Evolutionary conservation across 225 moss, liverwort and hornwort genomes (phyloP).

Genomic region (Sphagnum contortum): DNA sequence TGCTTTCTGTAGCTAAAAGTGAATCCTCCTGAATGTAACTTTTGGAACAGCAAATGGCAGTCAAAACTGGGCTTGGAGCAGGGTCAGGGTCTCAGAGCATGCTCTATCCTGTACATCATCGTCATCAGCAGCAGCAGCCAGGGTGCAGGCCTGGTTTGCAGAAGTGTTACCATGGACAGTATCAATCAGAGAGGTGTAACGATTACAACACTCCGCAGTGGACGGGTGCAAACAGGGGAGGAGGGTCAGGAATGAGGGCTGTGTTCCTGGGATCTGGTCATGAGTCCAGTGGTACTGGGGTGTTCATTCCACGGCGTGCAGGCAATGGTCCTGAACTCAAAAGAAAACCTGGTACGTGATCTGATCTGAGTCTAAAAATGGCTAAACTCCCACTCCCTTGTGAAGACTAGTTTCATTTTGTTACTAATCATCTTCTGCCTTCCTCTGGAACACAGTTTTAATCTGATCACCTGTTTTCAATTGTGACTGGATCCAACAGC

Average conservation of each 20-base stretch:
- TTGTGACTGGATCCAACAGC: conserved; percentile 10
- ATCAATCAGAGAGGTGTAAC: conserved; percentile 19
- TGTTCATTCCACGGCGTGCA: conserved; percentile 68
- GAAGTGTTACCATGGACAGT: conserved; percentile 14
- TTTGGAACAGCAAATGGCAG: conserved; percentile 28
- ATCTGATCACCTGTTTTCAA: not conserved
- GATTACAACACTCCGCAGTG: conserved; percentile 33
- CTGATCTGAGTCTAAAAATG: not conserved
- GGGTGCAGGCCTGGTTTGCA: conserved; percentile 12
- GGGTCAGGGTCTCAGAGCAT: conserved; percentile 14
- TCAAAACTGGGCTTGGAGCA: conserved; percentile 15
- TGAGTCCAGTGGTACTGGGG: conserved; percentile 78
- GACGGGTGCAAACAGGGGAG: conserved; percentile 29
- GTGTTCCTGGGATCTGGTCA: conserved; percentile 81
- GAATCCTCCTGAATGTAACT: not conserved
- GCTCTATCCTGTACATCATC: conserved; percentile 1
- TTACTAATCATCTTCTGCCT: not conserved
- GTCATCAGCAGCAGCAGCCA: conserved; percentile 23
- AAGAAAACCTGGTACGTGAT: conserved; percentile 44
- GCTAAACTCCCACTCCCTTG: no score
- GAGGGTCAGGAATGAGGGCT: conserved; percentile 80
- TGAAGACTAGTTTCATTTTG: no score
- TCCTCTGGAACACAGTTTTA: not conserved
- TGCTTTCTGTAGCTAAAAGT: no score
- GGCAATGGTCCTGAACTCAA: conserved; percentile 16